Conservation (phyloP, 208 protist genomes). For the Trypanosoma congolense region DNA sequence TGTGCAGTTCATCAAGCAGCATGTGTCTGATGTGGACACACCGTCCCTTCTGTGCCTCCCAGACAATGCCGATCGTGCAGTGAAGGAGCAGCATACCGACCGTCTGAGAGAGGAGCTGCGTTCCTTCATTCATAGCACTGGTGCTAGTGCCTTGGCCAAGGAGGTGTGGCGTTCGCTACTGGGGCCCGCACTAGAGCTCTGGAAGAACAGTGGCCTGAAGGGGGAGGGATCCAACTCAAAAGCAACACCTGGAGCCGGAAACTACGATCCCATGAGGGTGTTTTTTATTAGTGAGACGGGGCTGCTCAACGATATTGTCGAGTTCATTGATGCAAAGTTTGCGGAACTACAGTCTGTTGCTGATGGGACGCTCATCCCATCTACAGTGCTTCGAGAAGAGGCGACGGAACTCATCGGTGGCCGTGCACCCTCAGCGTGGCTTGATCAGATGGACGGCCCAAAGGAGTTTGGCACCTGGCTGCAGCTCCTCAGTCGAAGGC, state of each 20-base stretch:
- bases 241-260: slow-evolving; percentile 14
- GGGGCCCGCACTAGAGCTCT: slow-evolving; percentile 78
- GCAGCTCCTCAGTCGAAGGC: slow-evolving; percentile 55
- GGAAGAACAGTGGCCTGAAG: slow-evolving; percentile 49
- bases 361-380: slow-evolving; percentile 83
- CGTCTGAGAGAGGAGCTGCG: slow-evolving; percentile 71
- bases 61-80: slow-evolving; percentile 89
- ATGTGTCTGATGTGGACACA: slow-evolving; percentile 68
- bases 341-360: slow-evolving; percentile 61
- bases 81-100: slow-evolving; percentile 74
- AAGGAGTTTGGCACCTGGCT: slow-evolving; percentile 80
- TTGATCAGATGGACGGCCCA: slow-evolving; percentile 82
- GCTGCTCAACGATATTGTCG: slow-evolving; percentile 56
- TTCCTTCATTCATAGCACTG: slow-evolving; percentile 33
- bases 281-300: slow-evolving; percentile 91
- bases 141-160: slow-evolving; percentile 32
- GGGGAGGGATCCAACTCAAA: slow-evolving; percentile 4
- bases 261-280: slow-evolving; percentile 76
- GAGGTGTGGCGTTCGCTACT: slow-evolving; percentile 83
- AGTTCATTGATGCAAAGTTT: slow-evolving; percentile 59
- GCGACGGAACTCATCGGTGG: slow-evolving; percentile 78
- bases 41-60: slow-evolving; percentile 88
- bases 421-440: slow-evolving; percentile 82
- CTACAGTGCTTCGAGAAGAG: slow-evolving; percentile 48
- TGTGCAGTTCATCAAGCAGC: slow-evolving; percentile 43